Evolutionary conservation across 225 moss, liverwort and hornwort species (phyloP).

Genomic region (Rhytidiadelphus loreus): DNA sequence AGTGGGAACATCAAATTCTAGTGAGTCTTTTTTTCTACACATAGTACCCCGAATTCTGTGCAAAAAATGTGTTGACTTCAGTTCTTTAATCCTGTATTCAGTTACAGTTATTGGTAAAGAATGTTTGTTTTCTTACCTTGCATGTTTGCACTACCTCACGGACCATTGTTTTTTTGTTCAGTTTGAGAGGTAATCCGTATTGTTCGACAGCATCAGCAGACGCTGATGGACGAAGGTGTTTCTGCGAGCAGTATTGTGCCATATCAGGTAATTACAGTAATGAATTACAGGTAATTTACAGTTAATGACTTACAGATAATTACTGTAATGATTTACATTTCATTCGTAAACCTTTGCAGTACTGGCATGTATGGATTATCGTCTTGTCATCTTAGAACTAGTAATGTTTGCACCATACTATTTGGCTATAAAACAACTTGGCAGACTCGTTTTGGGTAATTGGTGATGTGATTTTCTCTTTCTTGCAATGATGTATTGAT

Average conservation of each 20-base stretch:
- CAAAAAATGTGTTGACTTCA: background rate
- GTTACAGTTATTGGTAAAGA: background rate
- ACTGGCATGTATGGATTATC: background rate
- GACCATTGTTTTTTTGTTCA: background rate
- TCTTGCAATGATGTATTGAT: background rate
- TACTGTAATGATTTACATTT: no score
- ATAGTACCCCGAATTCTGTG: no score
- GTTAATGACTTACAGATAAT: no score
- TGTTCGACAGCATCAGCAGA: background rate
- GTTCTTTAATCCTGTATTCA: background rate
- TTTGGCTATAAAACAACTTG: background rate
- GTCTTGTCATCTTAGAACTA: background rate
- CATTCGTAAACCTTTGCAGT: background rate
- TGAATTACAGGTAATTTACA: no score
- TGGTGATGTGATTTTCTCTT: background rate
- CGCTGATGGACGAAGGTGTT: conserved; percentile 9
- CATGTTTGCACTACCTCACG: background rate
- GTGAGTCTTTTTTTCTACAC: background rate
- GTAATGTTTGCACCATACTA: background rate
- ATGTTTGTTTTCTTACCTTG: background rate
- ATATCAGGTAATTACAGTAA: background rate
- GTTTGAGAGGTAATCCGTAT: conserved; percentile 19
- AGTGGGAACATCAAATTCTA: background rate
- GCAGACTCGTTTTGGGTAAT: background rate
- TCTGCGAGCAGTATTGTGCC: conserved; percentile 17